Base-by-base conservation (phyloP, 306 rosid genomes). In the Castanea sativa region DNA sequence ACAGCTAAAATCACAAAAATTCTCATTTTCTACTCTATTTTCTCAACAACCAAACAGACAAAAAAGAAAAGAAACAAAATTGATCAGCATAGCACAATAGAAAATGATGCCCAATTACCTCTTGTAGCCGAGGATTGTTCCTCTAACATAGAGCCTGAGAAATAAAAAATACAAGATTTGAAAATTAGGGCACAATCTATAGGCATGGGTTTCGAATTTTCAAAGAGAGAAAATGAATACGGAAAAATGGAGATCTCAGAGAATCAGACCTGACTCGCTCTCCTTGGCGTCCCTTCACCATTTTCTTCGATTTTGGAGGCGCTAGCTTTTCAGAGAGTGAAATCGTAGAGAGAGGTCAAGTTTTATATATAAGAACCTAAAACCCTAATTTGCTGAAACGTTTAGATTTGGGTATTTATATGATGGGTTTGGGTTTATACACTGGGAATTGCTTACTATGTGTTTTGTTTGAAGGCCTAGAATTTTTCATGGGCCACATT, bases 231-330 rank as follows among this genome's bases (percentile, higher is more conserved):
- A 60, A 5, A 67, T 1, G 49, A 3, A n/a, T 1, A 0, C 10
- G 2, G 73, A 72, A 35, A 69, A n/a, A 7, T 29, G 3, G 14
- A 1, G 9, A 0, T 6, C 6, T 19, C 10, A 1, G 38, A 11
- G 55, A 30, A 23, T 21, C 60, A 35, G 11, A 92, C 98, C 97
- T 90, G 57, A 94, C 87, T 32, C 98, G 91, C 80, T 94, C 98
- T 82, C 97, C 97, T 69, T 94, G 91, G 30, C 97, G 93, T 21
- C 89, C 98, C 88, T 94, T 90, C 88, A 92, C 94, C 97, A 92
- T 94, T 60, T 83, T 87, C 63, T 77, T 57, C 38, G 72, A 49
- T 19, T 49, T 19, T 53, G 83, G 69, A 73, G 25, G 78, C 58
- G 69, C 49, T 51, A 1, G 72, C 55, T 45, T 41, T 41, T 14